phyloP scores from a whole-genome alignment of 2,329 filamentous ascomycete species.

The Neofusicoccum sp. region DNA sequence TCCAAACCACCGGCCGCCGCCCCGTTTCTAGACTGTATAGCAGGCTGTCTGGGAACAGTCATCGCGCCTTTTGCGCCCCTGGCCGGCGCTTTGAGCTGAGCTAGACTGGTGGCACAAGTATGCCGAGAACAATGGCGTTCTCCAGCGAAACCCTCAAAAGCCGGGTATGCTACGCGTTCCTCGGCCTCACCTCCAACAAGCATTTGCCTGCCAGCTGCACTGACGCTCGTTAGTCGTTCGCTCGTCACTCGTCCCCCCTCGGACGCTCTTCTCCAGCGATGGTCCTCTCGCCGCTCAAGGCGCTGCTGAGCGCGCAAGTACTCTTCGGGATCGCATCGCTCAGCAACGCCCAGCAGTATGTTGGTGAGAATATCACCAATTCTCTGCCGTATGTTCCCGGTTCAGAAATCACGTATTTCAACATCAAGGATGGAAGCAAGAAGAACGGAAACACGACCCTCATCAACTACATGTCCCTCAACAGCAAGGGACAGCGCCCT shows the following conservation, averaged over 20 bases:
- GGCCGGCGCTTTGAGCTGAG: too few relatives aligned
- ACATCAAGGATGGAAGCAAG: conserved; percentile 12
- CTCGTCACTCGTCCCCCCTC: not conserved
- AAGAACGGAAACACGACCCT: conserved; percentile 15
- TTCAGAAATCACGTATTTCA: conserved; percentile 17
- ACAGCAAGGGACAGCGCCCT: not conserved
- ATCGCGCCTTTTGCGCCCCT: too few relatives aligned
- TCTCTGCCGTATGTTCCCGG: conserved; percentile 13
- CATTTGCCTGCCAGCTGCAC: too few relatives aligned
- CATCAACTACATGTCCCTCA: conserved; percentile 18
- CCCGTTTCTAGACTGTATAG: too few relatives aligned
- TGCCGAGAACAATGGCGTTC: too few relatives aligned
- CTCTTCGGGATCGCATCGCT: not conserved
- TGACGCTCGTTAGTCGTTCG: not conserved
- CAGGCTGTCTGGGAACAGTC: too few relatives aligned
- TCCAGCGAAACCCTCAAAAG: too few relatives aligned
- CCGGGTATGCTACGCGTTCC: too few relatives aligned
- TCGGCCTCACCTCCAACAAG: too few relatives aligned
- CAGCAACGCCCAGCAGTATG: conserved; percentile 16
- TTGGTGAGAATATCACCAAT: conserved; percentile 3
- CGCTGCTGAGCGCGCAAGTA: not conserved
- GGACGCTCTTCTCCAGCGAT: not conserved
- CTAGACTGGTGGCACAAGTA: too few relatives aligned
- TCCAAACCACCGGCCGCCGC: too few relatives aligned
- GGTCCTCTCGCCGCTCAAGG: not conserved